Evolutionary conservation across 257 asterid genomes (phyloP).

Genomic region (Solanum microdontum): DNA sequence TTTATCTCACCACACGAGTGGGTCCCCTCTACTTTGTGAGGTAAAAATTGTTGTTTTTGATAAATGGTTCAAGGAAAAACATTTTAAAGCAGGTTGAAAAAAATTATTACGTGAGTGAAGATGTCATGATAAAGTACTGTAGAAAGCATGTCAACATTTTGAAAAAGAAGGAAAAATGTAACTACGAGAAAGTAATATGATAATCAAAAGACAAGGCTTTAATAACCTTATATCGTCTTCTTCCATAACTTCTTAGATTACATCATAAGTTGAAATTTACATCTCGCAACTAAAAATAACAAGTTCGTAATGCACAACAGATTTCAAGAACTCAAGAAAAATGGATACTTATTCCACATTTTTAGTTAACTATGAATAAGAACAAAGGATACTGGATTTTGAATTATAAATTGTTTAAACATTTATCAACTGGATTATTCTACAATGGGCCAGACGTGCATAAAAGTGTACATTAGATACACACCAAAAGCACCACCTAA

Average conservation of each 20-base stretch:
- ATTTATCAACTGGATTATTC: neutral
- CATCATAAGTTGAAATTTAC: neutral
- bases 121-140: neutral
- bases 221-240: neutral
- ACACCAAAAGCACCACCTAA: no score
- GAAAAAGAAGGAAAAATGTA: neutral
- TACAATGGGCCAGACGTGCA: neutral
- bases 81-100: no score
- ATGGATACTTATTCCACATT: neutral
- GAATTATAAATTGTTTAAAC: neutral
- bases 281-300: no score
- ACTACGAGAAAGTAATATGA: neutral
- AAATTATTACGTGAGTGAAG: no score
- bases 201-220: neutral
- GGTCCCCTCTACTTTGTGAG: no score
- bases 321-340: neutral
- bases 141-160: neutral
- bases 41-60: no score
- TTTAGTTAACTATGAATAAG: neutral
- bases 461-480: neutral
- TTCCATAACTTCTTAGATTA: neutral
- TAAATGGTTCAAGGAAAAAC: no score
- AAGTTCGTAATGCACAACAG: neutral
- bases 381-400: neutral
- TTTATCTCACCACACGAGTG: no score